Conservation (phyloP, 805 yeast species). For the Cyberlindnera samutprakarnensis region DNA sequence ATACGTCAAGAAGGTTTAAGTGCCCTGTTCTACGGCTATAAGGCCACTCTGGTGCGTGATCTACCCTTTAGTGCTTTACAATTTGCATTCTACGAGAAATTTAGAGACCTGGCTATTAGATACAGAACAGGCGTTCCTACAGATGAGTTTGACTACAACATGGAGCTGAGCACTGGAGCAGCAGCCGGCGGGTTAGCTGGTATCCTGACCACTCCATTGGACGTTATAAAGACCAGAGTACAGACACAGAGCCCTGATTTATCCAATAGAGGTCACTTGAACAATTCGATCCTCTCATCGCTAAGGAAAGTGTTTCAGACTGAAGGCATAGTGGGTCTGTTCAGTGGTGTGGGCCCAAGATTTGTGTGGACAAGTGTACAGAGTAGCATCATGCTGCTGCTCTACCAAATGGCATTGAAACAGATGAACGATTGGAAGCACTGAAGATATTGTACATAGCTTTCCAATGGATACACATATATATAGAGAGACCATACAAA, state of each 20-base stretch:
- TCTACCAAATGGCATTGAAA: conserved; percentile 74
- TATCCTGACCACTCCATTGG: conserved; percentile 79
- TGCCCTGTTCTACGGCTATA: conserved; percentile 84
- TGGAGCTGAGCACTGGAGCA: conserved; percentile 85
- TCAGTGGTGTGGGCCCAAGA: conserved; percentile 95
- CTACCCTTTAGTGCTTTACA: conserved; percentile 94
- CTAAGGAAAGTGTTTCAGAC: conserved; percentile 48
- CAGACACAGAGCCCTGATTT: conserved; percentile 67
- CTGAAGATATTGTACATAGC: too few relatives aligned
- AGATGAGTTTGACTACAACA: conserved; percentile 44
- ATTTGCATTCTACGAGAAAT: conserved; percentile 89
- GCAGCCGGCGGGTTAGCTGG: conserved; percentile 95
- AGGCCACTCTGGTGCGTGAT: conserved; percentile 88
- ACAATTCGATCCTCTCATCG: conserved; percentile 44
- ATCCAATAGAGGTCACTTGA: conserved; percentile 14
- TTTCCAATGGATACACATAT: neutral
- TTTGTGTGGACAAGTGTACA: conserved; percentile 95
- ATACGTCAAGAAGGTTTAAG: conserved; percentile 60
- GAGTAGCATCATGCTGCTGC: conserved; percentile 84
- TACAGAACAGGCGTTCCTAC: conserved; percentile 24
- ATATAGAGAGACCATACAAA: conserved; percentile 1
- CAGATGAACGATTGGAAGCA: conserved; percentile 21
- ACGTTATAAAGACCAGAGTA: conserved; percentile 85
- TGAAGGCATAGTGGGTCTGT: conserved; percentile 76
- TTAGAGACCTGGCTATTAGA: conserved; percentile 51